Evolutionary conservation across 2,329 filamentous ascomycete genomes (phyloP), one percentile per base, ranked within the genome.

Genomic region (Cadophora malorum): DNA sequence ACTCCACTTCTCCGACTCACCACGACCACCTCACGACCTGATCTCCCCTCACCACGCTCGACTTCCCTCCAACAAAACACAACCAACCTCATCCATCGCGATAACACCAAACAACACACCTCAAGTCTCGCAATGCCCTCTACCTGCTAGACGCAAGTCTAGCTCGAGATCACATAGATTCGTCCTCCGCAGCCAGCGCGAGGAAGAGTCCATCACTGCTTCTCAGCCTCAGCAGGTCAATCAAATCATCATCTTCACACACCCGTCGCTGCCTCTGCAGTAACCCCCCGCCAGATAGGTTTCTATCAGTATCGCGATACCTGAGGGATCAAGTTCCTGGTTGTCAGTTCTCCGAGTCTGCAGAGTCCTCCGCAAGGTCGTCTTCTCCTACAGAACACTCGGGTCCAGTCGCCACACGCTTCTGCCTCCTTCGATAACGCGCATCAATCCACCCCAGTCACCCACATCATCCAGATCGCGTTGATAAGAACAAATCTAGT

Each of bases 121-220:
- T 69, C 66, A 67, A 67, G 47, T 61, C 58, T 71, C 68, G 74
- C 72, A 64, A 77, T 77, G 74, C 66, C 69, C 64, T 68, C 66
- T 74, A 71, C 74, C 76, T 78, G 81, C 81, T 84, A 82, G 81
- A 80, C 81, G 77, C 73, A 68, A 76, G 81, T 82, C 81, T 82
- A 76, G 81, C 81, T 78, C 70, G 75, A 77, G 77, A 76, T 74
- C 76, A 71, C 78, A 75, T 72, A 73, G 78, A 77, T 79, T 78
- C 76, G 73, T 76, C 78, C 80, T 80, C 78, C 80, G 80, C 79
- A 80, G 76, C 81, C 79, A 81, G 80, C 79, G 76, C 75, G 77
- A 79, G 80, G 76, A 77, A 76, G 77, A 74, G 77, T 80, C 80
- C 79, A 81, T 79, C 77, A 79, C 78, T 73, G 67, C 79, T 80